Conservation (phyloP, 345 rosid species). For the Microcos paniculata region DNA sequence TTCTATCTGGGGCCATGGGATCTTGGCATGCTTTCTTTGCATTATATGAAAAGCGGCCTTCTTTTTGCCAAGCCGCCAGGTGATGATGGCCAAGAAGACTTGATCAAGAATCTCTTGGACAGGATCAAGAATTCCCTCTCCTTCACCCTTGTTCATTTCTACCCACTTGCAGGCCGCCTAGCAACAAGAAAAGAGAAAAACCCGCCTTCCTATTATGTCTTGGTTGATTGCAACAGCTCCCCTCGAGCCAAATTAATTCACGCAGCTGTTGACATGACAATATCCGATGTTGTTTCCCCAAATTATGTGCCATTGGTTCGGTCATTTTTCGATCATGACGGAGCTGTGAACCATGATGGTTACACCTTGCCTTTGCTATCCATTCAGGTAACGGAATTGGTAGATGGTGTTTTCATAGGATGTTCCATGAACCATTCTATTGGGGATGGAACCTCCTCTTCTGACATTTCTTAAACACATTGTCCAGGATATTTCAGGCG, state of each 20-base stretch:
- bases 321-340: slow-evolving; percentile 65
- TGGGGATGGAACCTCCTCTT: slow-evolving; percentile 64
- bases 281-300: slow-evolving; percentile 45
- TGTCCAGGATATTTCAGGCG: slow-evolving; percentile 59
- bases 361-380: slow-evolving; percentile 51
- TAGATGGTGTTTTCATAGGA: not conserved
- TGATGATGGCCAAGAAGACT: too few species aligned
- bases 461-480: slow-evolving; percentile 64
- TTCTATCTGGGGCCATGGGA: too few species aligned
- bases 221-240: slow-evolving; percentile 49
- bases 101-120: too few species aligned
- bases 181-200: slow-evolving; percentile 23
- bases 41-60: too few species aligned
- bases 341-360: slow-evolving; percentile 61
- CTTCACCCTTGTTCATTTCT: slow-evolving; percentile 65
- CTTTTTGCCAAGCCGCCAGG: too few species aligned
- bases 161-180: slow-evolving; percentile 74
- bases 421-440: slow-evolving; percentile 30
- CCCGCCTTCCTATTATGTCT: slow-evolving; percentile 44
- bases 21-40: too few species aligned
- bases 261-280: slow-evolving; percentile 37
- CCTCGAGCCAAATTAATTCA: slow-evolving; percentile 48
- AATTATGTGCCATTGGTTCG: slow-evolving; percentile 51
- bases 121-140: too few species aligned
- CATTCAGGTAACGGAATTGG: not conserved